phyloP scores from a whole-genome alignment of 2,329 filamentous ascomycete species.

The Lasiodiplodia sp. region DNA sequence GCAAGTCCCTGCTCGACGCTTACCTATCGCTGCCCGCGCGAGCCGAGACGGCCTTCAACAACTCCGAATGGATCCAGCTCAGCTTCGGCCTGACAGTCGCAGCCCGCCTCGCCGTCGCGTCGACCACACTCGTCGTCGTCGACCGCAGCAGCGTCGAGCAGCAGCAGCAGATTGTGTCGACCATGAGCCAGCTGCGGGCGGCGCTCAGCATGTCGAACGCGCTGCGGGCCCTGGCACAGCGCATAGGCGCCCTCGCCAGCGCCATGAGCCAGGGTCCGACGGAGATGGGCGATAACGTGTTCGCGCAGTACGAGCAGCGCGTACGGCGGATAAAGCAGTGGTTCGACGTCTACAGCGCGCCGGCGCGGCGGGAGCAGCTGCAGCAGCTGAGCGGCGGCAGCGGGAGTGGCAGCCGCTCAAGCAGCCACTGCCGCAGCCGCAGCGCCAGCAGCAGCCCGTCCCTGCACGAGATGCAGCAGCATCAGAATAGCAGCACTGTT shows the following conservation, averaged over 20 bases:
- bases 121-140: neutral
- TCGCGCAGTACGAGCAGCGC: conserved; percentile 39
- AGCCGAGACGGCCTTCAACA: conserved; percentile 47
- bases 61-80: conserved; percentile 51
- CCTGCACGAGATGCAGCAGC: neutral
- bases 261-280: neutral
- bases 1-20: conserved; percentile 38
- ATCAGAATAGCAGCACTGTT: too few relatives aligned
- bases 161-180: neutral
- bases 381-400: neutral
- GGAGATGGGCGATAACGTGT: conserved; percentile 36
- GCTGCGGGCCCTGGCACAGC: conserved; percentile 38
- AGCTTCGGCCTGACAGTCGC: conserved; percentile 45
- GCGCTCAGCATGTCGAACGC: conserved; percentile 41
- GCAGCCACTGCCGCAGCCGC: conserved; percentile 1
- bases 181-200: conserved; percentile 38
- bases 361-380: neutral
- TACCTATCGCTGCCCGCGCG: conserved; percentile 46
- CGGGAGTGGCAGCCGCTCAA: neutral
- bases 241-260: conserved; percentile 26
- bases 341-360: conserved; percentile 39
- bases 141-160: conserved; percentile 36
- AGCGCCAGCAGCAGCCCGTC: neutral
- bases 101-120: conserved; percentile 41
- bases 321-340: conserved; percentile 40